Conservation (phyloP, 495 filamentous ascomycete species). For the Neurospora intermedia region DNA sequence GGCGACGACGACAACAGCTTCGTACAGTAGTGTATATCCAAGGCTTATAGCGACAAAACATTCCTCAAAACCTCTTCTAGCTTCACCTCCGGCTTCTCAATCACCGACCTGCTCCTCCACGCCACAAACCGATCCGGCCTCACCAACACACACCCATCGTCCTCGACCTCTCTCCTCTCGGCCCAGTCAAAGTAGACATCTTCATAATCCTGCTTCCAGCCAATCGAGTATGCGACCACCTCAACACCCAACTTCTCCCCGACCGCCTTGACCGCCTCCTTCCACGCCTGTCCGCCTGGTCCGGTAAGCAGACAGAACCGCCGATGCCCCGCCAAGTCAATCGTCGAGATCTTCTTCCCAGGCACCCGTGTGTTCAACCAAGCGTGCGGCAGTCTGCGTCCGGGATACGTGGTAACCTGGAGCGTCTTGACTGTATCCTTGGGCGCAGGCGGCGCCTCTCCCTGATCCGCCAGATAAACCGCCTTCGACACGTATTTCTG, state of each 20-base stretch:
- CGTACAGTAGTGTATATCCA: neutral
- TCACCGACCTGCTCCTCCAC: slow-evolving; percentile 25
- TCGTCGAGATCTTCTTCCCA: slow-evolving; percentile 20
- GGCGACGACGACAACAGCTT: neutral
- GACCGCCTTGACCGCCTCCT: slow-evolving; percentile 15
- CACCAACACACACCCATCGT: slow-evolving; percentile 32
- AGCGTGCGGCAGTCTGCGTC: slow-evolving; percentile 29
- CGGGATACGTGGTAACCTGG: slow-evolving; percentile 24
- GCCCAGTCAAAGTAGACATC: slow-evolving; percentile 30
- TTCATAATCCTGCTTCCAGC: slow-evolving; percentile 30
- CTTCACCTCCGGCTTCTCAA: slow-evolving; percentile 7
- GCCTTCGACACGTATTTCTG: slow-evolving; percentile 26
- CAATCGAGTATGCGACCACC: slow-evolving; percentile 25
- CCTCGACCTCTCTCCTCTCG: slow-evolving; percentile 22
- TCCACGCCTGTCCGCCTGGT: slow-evolving; percentile 25
- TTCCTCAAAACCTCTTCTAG: slow-evolving; percentile 19
- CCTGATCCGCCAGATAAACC: slow-evolving; percentile 18
- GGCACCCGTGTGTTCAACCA: slow-evolving; percentile 27
- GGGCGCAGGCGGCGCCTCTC: slow-evolving; percentile 6
- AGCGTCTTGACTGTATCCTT: slow-evolving; percentile 12
- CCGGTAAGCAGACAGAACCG: slow-evolving; percentile 29
- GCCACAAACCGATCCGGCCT: slow-evolving; percentile 35
- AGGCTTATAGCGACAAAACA: slow-evolving; percentile 5
- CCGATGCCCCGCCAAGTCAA: slow-evolving; percentile 28
- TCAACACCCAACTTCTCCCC: slow-evolving; percentile 13